Evolutionary conservation across 1,284 basidiomycete genomes (phyloP), one percentile per base, ranked within the genome.

Genomic region (Mycena sp.): DNA sequence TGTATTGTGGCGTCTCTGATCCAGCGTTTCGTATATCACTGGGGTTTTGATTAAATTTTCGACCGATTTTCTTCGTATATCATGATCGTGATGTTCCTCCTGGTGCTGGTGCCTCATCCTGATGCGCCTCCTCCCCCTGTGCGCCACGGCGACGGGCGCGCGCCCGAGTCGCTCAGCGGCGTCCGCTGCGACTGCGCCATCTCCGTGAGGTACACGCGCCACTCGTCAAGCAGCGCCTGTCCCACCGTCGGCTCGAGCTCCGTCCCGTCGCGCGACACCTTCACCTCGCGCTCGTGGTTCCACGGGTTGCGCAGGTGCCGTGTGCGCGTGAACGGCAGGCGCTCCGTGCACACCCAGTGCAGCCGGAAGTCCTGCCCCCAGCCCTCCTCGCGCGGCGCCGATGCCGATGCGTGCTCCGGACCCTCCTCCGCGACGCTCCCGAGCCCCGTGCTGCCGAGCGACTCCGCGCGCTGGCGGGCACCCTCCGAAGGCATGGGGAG

Each of bases 241-340:
- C 93, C 95, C 35, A 95, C 86, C n/a, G 73, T 74, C 1, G 95
- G 94, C 75, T 97, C 95, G 25, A 98, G 77, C 76, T 98, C 95
- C 1, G 95, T 97, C 14, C 95, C 95, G 72, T 98, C 95, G 56
- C 95, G 83, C 12, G 94, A 97, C 11, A 96, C 90, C 81, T 96
- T 97, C 67, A 97, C 87, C 74, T 97, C 94, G 50, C 92, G 83
- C 65, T 93, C 93, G 71, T 94, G 89, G 68, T 97, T 96, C 96
- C 95, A 98, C 0, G 93, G 92, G 72, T 98, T 98, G 40, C 94
- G 88, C 55, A 97, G 76, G 72, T 94, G 91, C 44, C 90, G 85
- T 28, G 92, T 92, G 51, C 86, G 85, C 68, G 83, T 81, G 77
- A 98, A 97, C 1, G 93, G 88, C n/a, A 98, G 75, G 4, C 86